Percentiles rank a stretch among this genome's conserved stretches.
Evolutionary conservation across 306 rosid species (phyloP).

Genomic region (Rosa lucieae): DNA sequence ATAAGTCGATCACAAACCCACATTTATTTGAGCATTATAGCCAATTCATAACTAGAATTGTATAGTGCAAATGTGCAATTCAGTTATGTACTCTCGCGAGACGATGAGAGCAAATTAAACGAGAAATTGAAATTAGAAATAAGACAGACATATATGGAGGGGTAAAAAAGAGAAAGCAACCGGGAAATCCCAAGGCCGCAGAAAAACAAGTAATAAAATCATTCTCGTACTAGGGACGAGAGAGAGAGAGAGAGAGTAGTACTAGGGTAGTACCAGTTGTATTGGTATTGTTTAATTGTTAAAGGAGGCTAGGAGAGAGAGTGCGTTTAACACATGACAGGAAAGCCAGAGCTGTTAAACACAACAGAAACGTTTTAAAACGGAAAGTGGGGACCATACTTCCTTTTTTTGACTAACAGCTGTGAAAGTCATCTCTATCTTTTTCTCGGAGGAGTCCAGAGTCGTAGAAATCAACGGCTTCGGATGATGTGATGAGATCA

Average conservation of each 20-base stretch:
- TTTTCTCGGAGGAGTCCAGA: neutral
- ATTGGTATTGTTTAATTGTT: slow-evolving; percentile 5
- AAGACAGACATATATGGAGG: neutral
- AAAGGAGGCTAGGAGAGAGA: neutral
- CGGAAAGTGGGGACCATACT: slow-evolving; percentile 40
- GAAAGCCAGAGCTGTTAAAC: slow-evolving; percentile 60
- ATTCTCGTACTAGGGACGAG: slow-evolving; percentile 43
- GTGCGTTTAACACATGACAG: slow-evolving; percentile 85
- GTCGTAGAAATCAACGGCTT: slow-evolving; percentile 29
- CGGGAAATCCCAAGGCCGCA: neutral
- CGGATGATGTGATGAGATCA: neutral
- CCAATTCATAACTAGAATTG: too few relatives aligned
- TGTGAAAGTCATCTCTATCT: too few relatives aligned
- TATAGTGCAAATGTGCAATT: too few relatives aligned
- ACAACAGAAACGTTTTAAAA: slow-evolving; percentile 46
- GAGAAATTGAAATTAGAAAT: neutral
- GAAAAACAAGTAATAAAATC: slow-evolving; percentile 11
- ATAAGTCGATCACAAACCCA: too few relatives aligned
- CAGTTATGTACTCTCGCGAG: too few relatives aligned
- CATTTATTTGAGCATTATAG: too few relatives aligned
- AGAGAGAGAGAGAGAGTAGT: neutral
- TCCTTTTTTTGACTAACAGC: slow-evolving; percentile 42
- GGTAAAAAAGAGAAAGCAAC: slow-evolving; percentile 14
- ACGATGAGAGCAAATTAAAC: neutral
- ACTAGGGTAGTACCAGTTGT: neutral